Base-by-base conservation (phyloP, 108 stramenopile species). In the Fragilaria crotonensis region DNA sequence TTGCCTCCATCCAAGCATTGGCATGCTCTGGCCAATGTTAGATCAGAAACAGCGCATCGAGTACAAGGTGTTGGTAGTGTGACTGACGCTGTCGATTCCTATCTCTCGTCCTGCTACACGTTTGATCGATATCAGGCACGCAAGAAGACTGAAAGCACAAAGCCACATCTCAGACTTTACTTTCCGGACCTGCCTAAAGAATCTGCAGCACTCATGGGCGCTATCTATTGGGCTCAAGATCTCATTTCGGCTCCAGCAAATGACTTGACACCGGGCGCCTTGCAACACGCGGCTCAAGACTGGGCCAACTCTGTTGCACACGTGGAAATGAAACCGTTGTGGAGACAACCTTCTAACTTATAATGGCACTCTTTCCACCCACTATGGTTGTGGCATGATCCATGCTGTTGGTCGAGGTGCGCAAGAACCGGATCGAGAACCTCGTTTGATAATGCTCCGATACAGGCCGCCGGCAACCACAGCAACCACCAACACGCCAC, bases 351-450 rank as follows among this genome's bases (percentile, higher is more conserved):
- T 57, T 2, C 36, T 57, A 33, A n/a, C n/a, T 3, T 57, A 57
- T 25, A 31, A 18, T 36, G 55, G 55, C 18, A 23, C 31, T 17
- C 19, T 57, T 32, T 1, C 55, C 3, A 25, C 19, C 25, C 32
- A 33, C 18, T 4, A 57, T 57, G 55, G 55, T 31, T 57, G 55
- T 33, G 55, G 55, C 3, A 57, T 57, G 55, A 57, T 57, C 3
- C 25, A 57, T 9, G 2, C 27, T 17, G 55, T 57, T 17, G 55
- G 55, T 3, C 29, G 18, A 5, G 51, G 25, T 2, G 51, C 51
- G 18, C 17, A 19, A 19, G 20, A 22, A 19, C 30, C 30, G 22
- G 55, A 41, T 11, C 32, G 25, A 19, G 55, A 57, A 20, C 55
- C 55, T n/a, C 55, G 55, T 36, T 25, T 57, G 29, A 57, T 57